These are phyloP conservation scores for Trametes polyzona DNA, from an alignment of 1,284 basidiomycete species.

Conservation along the genomic window DNA sequence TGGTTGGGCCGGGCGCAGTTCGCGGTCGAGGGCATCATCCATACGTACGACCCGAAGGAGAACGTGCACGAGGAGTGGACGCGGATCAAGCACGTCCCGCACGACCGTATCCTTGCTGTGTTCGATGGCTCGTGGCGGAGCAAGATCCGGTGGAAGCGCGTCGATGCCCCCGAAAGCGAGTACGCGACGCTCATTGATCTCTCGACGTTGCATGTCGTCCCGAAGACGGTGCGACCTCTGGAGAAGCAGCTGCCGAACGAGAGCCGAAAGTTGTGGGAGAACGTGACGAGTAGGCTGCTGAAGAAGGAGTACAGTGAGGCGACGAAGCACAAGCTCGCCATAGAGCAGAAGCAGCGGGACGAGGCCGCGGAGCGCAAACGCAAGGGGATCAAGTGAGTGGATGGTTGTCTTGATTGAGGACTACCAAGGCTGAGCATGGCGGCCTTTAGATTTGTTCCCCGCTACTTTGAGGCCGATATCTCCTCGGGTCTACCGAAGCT, in stretches of 20 bases:
- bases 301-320: slow-evolving; percentile 90
- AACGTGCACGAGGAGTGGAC: slow-evolving; percentile 78
- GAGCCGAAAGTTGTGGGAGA: slow-evolving; percentile 89
- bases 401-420: slow-evolving; percentile 5
- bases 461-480: slow-evolving; percentile 79
- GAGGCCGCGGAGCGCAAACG: slow-evolving; percentile 83
- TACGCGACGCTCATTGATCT: slow-evolving; percentile 80
- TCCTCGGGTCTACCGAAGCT: slow-evolving; percentile 76
- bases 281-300: slow-evolving; percentile 77
- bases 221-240: slow-evolving; percentile 85
- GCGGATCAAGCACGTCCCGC: slow-evolving; percentile 89
- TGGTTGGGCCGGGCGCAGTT: slow-evolving; percentile 94
- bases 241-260: slow-evolving; percentile 81
- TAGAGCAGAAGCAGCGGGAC: slow-evolving; percentile 92
- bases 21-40: slow-evolving; percentile 88
- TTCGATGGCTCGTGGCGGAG: slow-evolving; percentile 92
- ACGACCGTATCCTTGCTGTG: slow-evolving; percentile 75
- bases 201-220: slow-evolving; percentile 72
- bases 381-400: slow-evolving; percentile 75
- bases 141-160: slow-evolving; percentile 80
- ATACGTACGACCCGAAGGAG: slow-evolving; percentile 71
- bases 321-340: slow-evolving; percentile 83
- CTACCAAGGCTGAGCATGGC: background rate
- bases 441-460: slow-evolving; percentile 74
- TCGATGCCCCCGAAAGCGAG: slow-evolving; percentile 48